Percentiles rank a stretch among this genome's conserved stretches.
Conservation (phyloP, 495 filamentous ascomycete species). For the Bryoglossum gracile region DNA sequence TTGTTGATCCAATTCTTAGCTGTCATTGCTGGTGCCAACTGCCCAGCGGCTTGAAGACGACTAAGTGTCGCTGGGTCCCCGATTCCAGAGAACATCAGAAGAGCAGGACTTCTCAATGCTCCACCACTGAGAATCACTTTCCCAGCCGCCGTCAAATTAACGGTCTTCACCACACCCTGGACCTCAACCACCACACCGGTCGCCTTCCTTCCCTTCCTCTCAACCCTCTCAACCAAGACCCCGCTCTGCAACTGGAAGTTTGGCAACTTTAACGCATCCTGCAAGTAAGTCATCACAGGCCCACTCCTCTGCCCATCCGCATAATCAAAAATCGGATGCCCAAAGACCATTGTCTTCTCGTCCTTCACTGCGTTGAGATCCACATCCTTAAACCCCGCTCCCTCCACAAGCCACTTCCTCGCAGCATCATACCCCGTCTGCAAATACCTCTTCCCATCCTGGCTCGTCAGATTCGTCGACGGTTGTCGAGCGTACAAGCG, state of each 20-base stretch:
- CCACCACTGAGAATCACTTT: constrained; percentile 63
- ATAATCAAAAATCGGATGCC: constrained; percentile 62
- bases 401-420: constrained; percentile 40
- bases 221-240: constrained; percentile 56
- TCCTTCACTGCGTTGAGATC: constrained; percentile 51
- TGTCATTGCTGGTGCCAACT: no score
- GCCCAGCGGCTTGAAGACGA: no score
- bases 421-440: constrained; percentile 58
- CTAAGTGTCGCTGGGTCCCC: no score
- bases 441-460: constrained; percentile 60
- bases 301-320: constrained; percentile 58
- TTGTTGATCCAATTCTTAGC: no score
- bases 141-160: constrained; percentile 53
- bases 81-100: constrained; percentile 60
- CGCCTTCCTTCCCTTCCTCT: constrained; percentile 50
- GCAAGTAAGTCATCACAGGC: constrained; percentile 65
- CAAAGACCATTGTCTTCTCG: constrained; percentile 58
- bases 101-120: constrained; percentile 61
- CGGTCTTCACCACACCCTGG: constrained; percentile 49
- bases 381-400: constrained; percentile 54
- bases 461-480: constrained; percentile 57
- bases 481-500: constrained; percentile 62
- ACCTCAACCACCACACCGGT: constrained; percentile 61
- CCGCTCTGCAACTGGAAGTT: constrained; percentile 64
- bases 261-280: constrained; percentile 45